Evolutionary conservation across 306 rosid species (phyloP), one percentile per base, ranked within the genome.

Genomic region (Canavalia ensiformis): DNA sequence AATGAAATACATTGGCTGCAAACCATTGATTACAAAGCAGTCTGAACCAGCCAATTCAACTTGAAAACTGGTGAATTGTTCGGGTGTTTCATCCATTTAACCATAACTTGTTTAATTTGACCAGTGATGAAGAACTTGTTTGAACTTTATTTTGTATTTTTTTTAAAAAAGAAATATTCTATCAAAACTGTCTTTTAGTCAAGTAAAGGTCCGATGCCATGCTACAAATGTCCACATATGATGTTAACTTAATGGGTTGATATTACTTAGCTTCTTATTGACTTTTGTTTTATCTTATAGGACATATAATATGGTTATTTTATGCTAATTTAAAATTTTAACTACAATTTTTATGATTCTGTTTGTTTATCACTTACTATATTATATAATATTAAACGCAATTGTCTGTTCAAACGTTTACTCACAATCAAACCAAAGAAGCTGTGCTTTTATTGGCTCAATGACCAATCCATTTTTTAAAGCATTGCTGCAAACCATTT

Each of bases 1-100:
- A 7, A 70, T 58, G 28, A 54, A 55, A 47, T 47, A 45, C 64
- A 50, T 34, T 59, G 69, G 60, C 64, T 75, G 39, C 72, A 49
- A 66, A 37, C 58, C 56, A 56, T 66, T 37, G 12, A 64, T 35
- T 64, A 37, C 49, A 13, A 37, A 37, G 11, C 30, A n/a, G 31
- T 13, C 33, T 64, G 12, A 7, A n/a, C 50, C 50, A 37, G 5
- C 9, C 35, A 49, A 39, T 64, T 64, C 6, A 1, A 64, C 49
- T 2, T 4, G 13, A 37, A 37, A n/a, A 1, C 70, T 8, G 3
- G 12, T 39, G 12, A 64, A n/a, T 64, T n/a, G 10, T 31, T 64
- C 33, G 1, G 33, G 3, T 39, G 50, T 64, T 64, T 64, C 11
- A 49, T 39, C 47, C 12, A 39, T 64, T 64, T 64, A 37, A 37